Percentiles rank a stretch among this genome's conserved stretches.
These are phyloP conservation scores for Pseudotsuga menziesii DNA, from an alignment of 75 land plant species.

Conservation along the genomic window DNA sequence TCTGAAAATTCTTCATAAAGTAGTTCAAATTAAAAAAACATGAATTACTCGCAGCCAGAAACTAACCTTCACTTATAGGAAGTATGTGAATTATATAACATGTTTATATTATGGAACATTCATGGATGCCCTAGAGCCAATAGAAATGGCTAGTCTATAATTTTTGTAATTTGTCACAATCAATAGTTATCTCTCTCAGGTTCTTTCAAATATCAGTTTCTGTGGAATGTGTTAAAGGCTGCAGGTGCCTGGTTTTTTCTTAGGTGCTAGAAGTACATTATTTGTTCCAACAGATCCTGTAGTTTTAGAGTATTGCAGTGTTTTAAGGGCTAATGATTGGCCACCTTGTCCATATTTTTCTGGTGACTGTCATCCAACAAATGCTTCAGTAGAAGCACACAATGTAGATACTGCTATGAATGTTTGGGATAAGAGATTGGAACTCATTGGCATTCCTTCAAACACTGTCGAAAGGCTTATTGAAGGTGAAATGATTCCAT, in stretches of 20 bases:
- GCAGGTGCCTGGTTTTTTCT: not conserved
- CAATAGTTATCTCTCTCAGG: not conserved
- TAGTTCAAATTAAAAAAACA: not conserved
- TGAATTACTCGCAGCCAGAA: not conserved
- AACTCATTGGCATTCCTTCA: conserved; percentile 59
- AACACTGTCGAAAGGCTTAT: conserved; percentile 73
- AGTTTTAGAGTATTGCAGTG: conserved; percentile 69
- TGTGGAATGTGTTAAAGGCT: not conserved
- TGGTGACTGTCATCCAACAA: conserved; percentile 72
- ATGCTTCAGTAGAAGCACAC: conserved; percentile 77
- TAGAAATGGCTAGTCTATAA: not conserved
- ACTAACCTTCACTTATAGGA: not conserved
- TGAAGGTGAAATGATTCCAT: conserved; percentile 45
- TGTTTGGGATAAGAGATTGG: conserved; percentile 84
- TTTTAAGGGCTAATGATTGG: conserved; percentile 69
- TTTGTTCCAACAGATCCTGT: conserved; percentile 91
- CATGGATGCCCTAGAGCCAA: not conserved
- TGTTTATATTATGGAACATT: not conserved
- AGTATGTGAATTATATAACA: not conserved
- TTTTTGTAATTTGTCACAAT: not conserved
- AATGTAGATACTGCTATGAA: conserved; percentile 47
- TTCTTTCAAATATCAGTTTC: not conserved
- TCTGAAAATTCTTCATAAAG: conserved; percentile 13
- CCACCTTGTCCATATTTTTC: conserved; percentile 80
- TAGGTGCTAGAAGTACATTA: conserved; percentile 90